Conservation (phyloP, 805 yeast genomes). For the Jamesozyma gamospora region DNA sequence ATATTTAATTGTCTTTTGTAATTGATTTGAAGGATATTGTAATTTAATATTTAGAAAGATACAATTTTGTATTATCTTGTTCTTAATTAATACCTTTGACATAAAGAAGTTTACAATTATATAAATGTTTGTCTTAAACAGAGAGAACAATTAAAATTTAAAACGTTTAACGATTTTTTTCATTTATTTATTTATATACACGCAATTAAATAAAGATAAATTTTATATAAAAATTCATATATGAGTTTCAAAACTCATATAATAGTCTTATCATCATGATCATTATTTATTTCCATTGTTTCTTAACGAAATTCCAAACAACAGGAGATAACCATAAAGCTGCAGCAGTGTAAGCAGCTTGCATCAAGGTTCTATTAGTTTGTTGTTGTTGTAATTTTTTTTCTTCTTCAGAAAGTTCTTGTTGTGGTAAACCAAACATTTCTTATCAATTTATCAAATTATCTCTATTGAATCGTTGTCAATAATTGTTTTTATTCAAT, state of each 20-base stretch:
- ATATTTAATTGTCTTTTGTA: neutral
- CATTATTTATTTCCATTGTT: conserved; percentile 24
- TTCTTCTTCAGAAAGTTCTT: conserved; percentile 50
- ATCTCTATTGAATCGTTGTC: too few species aligned
- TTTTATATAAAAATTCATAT: neutral
- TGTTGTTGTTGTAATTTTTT: conserved; percentile 55
- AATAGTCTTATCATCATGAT: neutral
- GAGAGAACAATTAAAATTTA: too few species aligned
- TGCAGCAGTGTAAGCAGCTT: conserved; percentile 55
- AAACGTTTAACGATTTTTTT: too few species aligned
- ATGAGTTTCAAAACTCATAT: neutral
- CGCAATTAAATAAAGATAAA: too few species aligned
- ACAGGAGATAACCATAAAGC: conserved; percentile 42
- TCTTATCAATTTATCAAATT: neutral
- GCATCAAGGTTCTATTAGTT: conserved; percentile 47
- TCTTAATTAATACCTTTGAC: neutral
- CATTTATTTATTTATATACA: neutral
- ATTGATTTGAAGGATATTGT: neutral
- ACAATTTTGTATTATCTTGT: neutral
- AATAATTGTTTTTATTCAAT: too few species aligned
- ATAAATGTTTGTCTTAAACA: too few species aligned
- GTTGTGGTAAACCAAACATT: conserved; percentile 44
- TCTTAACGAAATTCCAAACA: conserved; percentile 27
- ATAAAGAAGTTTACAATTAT: neutral
- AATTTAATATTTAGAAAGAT: neutral